A percentile compares a stretch with the other conserved stretches of the same genome.
phyloP scores from a whole-genome alignment of 2,329 filamentous ascomycete species.

The Scortechinia acanthostroma region DNA sequence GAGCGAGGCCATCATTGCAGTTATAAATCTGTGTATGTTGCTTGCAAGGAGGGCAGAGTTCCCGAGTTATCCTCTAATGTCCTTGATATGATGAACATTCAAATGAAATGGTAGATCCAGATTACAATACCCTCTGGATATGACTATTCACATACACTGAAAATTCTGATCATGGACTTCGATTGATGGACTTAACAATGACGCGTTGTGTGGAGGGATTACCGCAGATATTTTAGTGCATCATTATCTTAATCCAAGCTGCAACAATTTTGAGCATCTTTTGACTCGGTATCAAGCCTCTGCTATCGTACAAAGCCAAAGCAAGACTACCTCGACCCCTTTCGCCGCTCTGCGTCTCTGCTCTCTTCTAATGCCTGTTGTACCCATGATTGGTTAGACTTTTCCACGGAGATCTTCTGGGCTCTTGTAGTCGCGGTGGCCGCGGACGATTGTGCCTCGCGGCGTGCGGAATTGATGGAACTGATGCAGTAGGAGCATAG shows the following conservation, averaged over 20 bases:
- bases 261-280: not conserved
- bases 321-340: not conserved
- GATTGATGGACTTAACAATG: not conserved
- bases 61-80: too few relatives aligned
- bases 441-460: constrained; percentile 55
- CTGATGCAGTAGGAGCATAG: constrained; percentile 55
- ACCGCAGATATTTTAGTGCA: not conserved
- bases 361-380: not conserved
- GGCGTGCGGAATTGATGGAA: constrained; percentile 59
- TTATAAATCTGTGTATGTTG: too few relatives aligned
- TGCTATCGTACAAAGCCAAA: not conserved
- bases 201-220: not conserved
- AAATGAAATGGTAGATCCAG: not conserved
- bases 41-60: too few relatives aligned
- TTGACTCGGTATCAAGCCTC: not conserved
- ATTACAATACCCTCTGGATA: not conserved
- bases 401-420: constrained; percentile 41
- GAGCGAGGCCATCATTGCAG: too few relatives aligned
- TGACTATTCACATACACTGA: constrained; percentile 1
- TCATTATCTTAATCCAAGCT: not conserved
- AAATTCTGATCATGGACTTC: not conserved
- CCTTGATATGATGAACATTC: not conserved
- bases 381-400: constrained; percentile 31
- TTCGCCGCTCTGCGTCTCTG: not conserved
- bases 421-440: constrained; percentile 43